Base-by-base conservation (phyloP, 352 stramenopile species). In the Plasmopara viticola region DNA sequence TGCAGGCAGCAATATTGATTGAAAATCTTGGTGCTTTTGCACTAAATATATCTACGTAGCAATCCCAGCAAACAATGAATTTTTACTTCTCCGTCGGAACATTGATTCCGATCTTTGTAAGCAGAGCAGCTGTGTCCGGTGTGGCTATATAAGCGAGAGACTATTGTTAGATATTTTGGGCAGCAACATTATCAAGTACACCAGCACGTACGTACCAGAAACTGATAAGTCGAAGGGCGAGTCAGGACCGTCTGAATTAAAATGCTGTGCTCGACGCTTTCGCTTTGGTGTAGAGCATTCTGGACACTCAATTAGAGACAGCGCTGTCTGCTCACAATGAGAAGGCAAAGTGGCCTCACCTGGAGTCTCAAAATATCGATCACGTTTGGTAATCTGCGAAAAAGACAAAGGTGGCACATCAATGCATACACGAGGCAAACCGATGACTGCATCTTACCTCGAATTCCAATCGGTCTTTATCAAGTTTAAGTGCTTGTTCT, bases 391-490 rank as follows among this genome's bases (percentile, higher is more conserved):
- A 13, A 80, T 68, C 72, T 84, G 49, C 41, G 20, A 12, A 29
- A 50, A 41, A 46, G 17, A 17, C n/a, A 8, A 17, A 15, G 37
- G 5, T 15, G 37, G 31, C 31, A 35, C 10, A 35, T 35, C 1
- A 41, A 18, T 14, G 13, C 12, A 17, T 17, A 17, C 37, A 15
- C 37, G 12, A 13, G 9, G 14, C n/a, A 18, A 17, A 17, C 6
- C 9, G 6, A 15, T 13, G 14, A 17, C 5, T 8, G 14, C n/a
- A 41, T 60, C 20, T 63, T 56, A 84, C 73, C 68, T 84, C 74
- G 45, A 84, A 80, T 14, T 64, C 68, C 41, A 84, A 67, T 6
- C 71, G 71, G 47, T 84, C 74, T n/a, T 84, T 69, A 49, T 84
- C 74, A 18, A 84, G 66, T 60, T 78, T 75, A 46, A 69, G 47